phyloP scores from a whole-genome alignment of 805 yeast genomes.

The Saturnispora diversa region DNA sequence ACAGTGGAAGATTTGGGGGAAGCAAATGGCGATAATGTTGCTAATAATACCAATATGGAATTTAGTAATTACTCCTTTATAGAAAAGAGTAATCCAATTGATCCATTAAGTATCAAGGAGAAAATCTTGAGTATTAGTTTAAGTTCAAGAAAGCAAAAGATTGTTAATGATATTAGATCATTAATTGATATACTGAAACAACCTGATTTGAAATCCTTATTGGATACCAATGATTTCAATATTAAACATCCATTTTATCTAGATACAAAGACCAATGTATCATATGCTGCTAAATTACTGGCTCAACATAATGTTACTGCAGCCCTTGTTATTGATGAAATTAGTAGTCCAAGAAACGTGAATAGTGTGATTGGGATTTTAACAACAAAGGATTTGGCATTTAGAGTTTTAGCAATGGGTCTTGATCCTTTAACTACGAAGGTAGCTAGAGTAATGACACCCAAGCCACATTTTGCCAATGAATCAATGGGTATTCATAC shows the following conservation, averaged over 20 bases:
- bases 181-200: conserved; percentile 35
- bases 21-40: conserved; percentile 2
- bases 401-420: conserved; percentile 32
- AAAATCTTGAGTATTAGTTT: background rate
- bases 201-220: conserved; percentile 31
- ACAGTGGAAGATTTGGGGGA: conserved; percentile 27
- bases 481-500: conserved; percentile 33
- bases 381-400: conserved; percentile 39
- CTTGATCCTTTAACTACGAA: conserved; percentile 32
- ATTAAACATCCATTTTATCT: conserved; percentile 29
- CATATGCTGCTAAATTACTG: conserved; percentile 35
- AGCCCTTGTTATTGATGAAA: conserved; percentile 27
- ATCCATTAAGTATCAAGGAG: background rate
- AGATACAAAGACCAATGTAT: conserved; percentile 32
- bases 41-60: background rate
- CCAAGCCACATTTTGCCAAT: conserved; percentile 39
- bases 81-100: background rate
- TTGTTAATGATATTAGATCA: conserved; percentile 30
- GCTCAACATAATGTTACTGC: conserved; percentile 35
- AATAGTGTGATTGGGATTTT: conserved; percentile 37
- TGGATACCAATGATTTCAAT: conserved; percentile 22
- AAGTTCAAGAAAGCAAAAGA: conserved; percentile 20
- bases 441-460: conserved; percentile 37
- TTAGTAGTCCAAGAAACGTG: conserved; percentile 18
- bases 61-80: conserved; percentile 15